These are phyloP conservation scores for Cystofilobasidium macerans DNA, from an alignment of 768 basidiomycete genomes.

Conservation along the genomic window DNA sequence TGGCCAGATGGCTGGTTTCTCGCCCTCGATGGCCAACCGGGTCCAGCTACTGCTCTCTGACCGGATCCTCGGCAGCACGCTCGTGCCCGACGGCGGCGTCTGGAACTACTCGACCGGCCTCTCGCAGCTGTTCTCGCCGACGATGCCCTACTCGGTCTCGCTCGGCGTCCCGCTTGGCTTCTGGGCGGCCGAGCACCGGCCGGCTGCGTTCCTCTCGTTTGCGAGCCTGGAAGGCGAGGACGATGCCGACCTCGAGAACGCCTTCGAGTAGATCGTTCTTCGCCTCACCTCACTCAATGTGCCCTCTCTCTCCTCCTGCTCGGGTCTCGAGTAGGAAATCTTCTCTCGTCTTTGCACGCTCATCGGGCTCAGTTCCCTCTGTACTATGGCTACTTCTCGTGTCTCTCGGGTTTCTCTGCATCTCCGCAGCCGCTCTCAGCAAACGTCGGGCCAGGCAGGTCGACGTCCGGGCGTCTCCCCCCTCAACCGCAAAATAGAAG, in stretches of 20 bases:
- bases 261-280: conserved; percentile 36
- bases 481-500: too few species aligned
- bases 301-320: background rate
- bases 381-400: too few species aligned
- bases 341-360: background rate
- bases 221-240: conserved; percentile 84
- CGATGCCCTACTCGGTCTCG: conserved; percentile 65
- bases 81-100: conserved; percentile 83
- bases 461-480: too few species aligned
- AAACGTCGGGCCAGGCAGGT: too few species aligned
- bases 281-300: too few species aligned
- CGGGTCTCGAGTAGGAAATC: background rate
- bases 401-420: too few species aligned
- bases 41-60: conserved; percentile 82
- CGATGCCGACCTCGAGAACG: conserved; percentile 90
- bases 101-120: conserved; percentile 97
- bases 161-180: conserved; percentile 87
- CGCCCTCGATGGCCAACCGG: conserved; percentile 46
- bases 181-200: conserved; percentile 93
- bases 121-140: conserved; percentile 76
- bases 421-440: too few species aligned
- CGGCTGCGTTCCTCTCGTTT: conserved; percentile 91
- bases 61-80: conserved; percentile 86
- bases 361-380: too few species aligned
- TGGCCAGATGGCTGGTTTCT: conserved; percentile 20